Percentiles rank a stretch among this genome's conserved stretches.
These are phyloP conservation scores for Saitoella complicata DNA, from an alignment of 805 yeast species.

Conservation along the genomic window DNA sequence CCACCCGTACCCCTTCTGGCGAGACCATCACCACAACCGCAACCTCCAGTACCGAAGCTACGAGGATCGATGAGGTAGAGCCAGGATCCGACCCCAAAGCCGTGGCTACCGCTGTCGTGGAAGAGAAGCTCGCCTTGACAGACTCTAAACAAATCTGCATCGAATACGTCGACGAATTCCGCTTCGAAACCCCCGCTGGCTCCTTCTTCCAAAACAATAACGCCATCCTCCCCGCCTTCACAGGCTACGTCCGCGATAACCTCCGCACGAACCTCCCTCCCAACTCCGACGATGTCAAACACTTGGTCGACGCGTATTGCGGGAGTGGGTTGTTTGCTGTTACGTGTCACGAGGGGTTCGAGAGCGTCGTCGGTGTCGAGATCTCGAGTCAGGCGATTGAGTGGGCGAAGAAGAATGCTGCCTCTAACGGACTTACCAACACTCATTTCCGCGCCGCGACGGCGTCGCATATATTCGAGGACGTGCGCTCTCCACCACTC, in stretches of 20 bases:
- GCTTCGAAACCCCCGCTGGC: conserved; percentile 74
- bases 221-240: conserved; percentile 70
- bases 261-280: conserved; percentile 27
- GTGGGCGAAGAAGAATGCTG: conserved; percentile 73
- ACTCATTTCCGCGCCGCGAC: conserved; percentile 79
- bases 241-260: conserved; percentile 63
- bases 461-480: conserved; percentile 73
- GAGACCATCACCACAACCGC: conserved; percentile 33
- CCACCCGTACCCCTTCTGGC: not conserved
- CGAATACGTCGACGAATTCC: conserved; percentile 48
- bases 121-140: conserved; percentile 60
- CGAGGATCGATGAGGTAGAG: conserved; percentile 14
- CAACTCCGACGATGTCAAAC: conserved; percentile 28
- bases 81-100: conserved; percentile 21
- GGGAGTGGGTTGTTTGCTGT: conserved; percentile 90
- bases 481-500: conserved; percentile 32
- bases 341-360: conserved; percentile 68
- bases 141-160: conserved; percentile 62
- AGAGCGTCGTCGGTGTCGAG: conserved; percentile 81
- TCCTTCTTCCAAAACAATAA: conserved; percentile 95
- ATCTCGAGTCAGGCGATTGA: conserved; percentile 79
- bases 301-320: conserved; percentile 86
- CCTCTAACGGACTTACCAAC: conserved; percentile 54
- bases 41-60: conserved; percentile 13
- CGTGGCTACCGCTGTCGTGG: conserved; percentile 20